Evolutionary conservation across 2,329 filamentous ascomycete species (phyloP), one percentile per base, ranked within the genome.

Genomic region (Phoma sp.): DNA sequence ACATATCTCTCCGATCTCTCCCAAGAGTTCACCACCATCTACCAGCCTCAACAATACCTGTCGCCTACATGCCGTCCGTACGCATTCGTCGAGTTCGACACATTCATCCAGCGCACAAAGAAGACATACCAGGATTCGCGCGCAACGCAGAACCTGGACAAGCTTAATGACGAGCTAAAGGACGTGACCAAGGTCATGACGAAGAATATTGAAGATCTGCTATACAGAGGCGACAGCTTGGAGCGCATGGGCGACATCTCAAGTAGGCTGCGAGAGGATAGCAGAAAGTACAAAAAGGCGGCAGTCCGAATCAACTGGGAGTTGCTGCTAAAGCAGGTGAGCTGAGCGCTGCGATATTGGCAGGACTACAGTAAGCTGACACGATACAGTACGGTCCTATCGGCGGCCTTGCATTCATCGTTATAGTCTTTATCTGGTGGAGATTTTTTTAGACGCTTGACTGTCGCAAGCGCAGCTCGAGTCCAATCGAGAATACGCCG

Each of bases 111-210:
- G 72, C 89, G 91, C 73, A 96, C 93, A 36, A 95, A 93, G 78
- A 89, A 92, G 67, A 92, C 93, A 25, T 99, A 99, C 78, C 90
- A 95, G 67, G 95, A 99, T 76, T 87, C 89, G 49, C 88, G 95
- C 62, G 95, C 95, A 13, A 86, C 90, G 11, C 90, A 93, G 78
- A 98, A 98, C 77, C 85, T 99, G 53, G 91, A 96, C 77, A 92
- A 93, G 78, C 82, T 99, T 62, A 98, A 99, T 72, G 91, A 97
- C 72, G 96, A 99, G 82, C 85, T 99, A 62, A 89, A 93, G 75
- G 95, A 98, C 77, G 96, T 99, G 50, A 98, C 95, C 1, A 93
- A 97, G 79, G 93, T 99, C 71, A 99, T 99, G 96, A 98, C 93
- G 51, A 98, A 98, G 85, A 99, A 99, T 76, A 98, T 99, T 65